Evolutionary conservation across 495 filamentous ascomycete genomes (phyloP).

Genomic region (Cercophora scortea): DNA sequence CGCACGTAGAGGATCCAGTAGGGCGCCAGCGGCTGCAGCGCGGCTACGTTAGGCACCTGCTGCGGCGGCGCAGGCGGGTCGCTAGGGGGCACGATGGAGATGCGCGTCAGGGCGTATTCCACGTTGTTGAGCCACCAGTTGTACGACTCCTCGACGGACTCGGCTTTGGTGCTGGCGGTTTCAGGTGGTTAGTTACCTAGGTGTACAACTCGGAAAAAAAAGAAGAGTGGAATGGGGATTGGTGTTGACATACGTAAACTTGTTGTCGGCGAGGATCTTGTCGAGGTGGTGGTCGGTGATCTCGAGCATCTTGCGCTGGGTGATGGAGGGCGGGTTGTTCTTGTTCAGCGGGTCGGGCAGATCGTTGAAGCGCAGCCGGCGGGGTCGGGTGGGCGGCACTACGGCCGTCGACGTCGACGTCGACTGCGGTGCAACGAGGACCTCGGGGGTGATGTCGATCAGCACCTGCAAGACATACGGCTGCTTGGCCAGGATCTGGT

Average conservation of each 20-base stretch:
- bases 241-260: constrained; percentile 16
- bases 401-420: background rate
- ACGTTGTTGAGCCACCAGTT: constrained; percentile 32
- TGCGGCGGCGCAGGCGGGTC: constrained; percentile 5
- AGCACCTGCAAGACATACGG: constrained; percentile 33
- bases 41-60: constrained; percentile 9
- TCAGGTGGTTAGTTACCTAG: background rate
- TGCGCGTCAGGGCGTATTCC: constrained; percentile 32
- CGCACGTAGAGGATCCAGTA: constrained; percentile 35
- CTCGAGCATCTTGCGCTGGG: constrained; percentile 29
- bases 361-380: constrained; percentile 31
- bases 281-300: constrained; percentile 13
- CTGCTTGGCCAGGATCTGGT: constrained; percentile 28
- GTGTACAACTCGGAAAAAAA: too few species aligned
- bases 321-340: constrained; percentile 17
- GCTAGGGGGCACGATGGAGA: background rate
- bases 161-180: constrained; percentile 23
- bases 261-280: constrained; percentile 25
- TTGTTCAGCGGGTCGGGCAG: constrained; percentile 31
- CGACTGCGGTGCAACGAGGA: constrained; percentile 2
- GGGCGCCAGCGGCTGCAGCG: constrained; percentile 10
- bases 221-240: background rate
- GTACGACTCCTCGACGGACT: constrained; percentile 36
- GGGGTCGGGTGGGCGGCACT: background rate
- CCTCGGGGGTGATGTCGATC: constrained; percentile 28